Evolutionary conservation across 2,329 filamentous ascomycete species (phyloP), one percentile per base, ranked within the genome.

Genomic region (Bimuria novae-zelandiae): DNA sequence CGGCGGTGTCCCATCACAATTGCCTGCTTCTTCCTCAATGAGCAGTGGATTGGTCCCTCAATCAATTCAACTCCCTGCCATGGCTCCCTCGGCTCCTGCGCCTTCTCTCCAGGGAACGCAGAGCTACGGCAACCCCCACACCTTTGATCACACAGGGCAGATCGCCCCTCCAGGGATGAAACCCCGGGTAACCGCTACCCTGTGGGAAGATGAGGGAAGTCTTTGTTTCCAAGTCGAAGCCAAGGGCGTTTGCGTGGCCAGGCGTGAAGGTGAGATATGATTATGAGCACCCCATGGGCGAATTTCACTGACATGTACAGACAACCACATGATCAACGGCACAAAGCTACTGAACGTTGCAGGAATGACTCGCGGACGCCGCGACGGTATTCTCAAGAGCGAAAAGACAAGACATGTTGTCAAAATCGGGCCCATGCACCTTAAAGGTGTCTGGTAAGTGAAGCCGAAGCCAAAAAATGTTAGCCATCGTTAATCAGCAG

Each of bases 281-380:
- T 25, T 3, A 21, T 8, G 2, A 7, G 22, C 14, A 29, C 11
- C 7, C 7, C 14, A 2, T 21, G 19, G 17, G 8, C 16, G 22
- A 42, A 35, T 4, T 33, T 6, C n/a, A 57, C 46, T 30, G 23
- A 25, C 40, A 21, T 6, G 11, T 14, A 10, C 39, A 95, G 93
- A 97, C 67, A 97, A 97, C 76, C 91, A 96, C 77, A 97, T 99
- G 90, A 97, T 99, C 75, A 99, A 97, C 68, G 94, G 94, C 16
- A 99, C 94, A 1, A 99, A 97, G 75, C 80, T 99, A 52, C 79
- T 97, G 52, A 99, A 99, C 62, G 94, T 99, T 48, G 94, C 94
- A 45, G 93, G 94, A 11, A 99, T 99, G 94, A 99, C 94, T 12
- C 85, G 94, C 73, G 94, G 94, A 51, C 88, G 94, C 61, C 85